Evolutionary conservation across 345 rosid genomes (phyloP), one percentile per base, ranked within the genome.

Genomic region (Dimocarpus longan): DNA sequence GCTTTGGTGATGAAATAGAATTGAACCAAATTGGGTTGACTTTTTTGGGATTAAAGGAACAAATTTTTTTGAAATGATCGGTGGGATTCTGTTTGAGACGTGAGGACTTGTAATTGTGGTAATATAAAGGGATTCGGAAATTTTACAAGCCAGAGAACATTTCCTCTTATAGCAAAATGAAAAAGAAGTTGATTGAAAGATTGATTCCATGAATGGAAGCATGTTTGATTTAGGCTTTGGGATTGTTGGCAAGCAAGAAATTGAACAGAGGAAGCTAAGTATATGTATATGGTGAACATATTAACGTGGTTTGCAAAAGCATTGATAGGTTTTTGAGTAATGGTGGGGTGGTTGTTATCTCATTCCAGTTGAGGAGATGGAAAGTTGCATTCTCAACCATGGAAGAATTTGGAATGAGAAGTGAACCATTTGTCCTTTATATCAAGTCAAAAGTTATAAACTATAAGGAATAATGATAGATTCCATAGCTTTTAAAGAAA

Each of bases 101-200:
- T 76, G 79, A 76, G 66, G 22, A 66, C 22, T 39, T 76, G 66
- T 67, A 22, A 10, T 57, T 37, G 52, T 57, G 28, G 37, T 57
- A 37, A 57, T 21, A 73, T 28, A 18, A 56, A 52, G 21, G 16
- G 28, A 32, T 63, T 74, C 15, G 39, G 63, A 12, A 22, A 68
- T 40, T 59, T 56, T 73, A 6, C 24, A 63, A 71, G 22, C 54
- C 52, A 24, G 37, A 71, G 69, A 21, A 26, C 44, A 57, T 79
- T 66, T 73, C 73, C 62, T 73, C 44, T 21, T 66, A 28, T 57
- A 73, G 56, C 78, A 13, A 73, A 42, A 48, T 62, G 78, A 26
- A 66, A 66, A 68, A 50, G 62, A 26, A 57, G 10, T 44, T 68
- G 10, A 18, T 64, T 28, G 71, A 40, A 3, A 68, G 56, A 21